These are phyloP conservation scores for Colletotrichum sp. DNA, from an alignment of 2,329 filamentous ascomycete genomes.

Conservation along the genomic window DNA sequence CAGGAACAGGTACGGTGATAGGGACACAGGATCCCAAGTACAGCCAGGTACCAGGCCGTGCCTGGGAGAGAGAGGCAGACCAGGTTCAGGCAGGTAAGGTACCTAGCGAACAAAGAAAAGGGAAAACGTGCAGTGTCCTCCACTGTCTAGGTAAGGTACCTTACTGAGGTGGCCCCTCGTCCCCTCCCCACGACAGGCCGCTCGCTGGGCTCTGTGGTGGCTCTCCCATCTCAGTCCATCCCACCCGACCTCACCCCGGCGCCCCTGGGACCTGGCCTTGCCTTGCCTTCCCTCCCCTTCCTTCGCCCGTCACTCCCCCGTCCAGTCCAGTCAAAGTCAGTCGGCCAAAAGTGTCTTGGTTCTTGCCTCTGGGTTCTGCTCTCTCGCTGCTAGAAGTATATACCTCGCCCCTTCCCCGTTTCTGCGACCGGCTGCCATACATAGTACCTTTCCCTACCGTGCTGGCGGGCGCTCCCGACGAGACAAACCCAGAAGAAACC, in stretches of 20 bases:
- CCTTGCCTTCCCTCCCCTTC: background rate
- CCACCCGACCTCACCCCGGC: background rate
- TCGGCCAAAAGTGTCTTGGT: background rate
- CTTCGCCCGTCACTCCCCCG: background rate
- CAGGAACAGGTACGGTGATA: background rate
- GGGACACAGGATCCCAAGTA: background rate
- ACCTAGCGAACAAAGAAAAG: constrained; percentile 13
- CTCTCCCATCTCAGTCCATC: background rate
- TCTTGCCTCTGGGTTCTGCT: background rate
- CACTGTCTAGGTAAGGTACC: background rate
- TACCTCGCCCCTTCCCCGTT: constrained; percentile 19
- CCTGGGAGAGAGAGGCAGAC: background rate
- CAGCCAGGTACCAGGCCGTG: background rate
- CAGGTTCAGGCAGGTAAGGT: background rate
- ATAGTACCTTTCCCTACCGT: constrained; percentile 6
- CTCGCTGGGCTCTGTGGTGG: background rate
- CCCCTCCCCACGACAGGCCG: background rate
- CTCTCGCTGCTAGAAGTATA: background rate
- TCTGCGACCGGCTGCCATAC: background rate
- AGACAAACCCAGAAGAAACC: constrained; percentile 7
- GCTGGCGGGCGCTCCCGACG: constrained; percentile 20
- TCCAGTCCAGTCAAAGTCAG: background rate
- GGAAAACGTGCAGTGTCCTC: constrained; percentile 16
- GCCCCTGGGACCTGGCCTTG: background rate
- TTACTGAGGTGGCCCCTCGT: background rate